Conservation (phyloP, 495 filamentous ascomycete genomes). For the Neurospora sp. region DNA sequence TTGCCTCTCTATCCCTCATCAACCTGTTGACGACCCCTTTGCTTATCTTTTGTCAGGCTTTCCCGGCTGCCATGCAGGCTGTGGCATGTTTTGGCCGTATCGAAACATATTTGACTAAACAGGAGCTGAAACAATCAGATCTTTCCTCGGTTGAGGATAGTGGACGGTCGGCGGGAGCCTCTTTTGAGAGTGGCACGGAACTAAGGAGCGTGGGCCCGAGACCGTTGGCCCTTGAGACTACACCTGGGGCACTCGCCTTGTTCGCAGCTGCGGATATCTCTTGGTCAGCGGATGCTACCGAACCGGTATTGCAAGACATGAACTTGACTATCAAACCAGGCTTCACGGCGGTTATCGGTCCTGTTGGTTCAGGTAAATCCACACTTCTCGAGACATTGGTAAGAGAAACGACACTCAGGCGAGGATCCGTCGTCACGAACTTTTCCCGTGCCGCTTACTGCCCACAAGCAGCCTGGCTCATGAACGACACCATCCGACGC, state of each 20-base stretch:
- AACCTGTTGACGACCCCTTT: constrained; percentile 45
- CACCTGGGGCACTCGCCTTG: not conserved
- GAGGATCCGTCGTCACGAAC: constrained; percentile 21
- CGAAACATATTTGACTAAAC: constrained; percentile 27
- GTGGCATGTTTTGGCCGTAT: constrained; percentile 49
- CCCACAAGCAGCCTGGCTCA: constrained; percentile 32
- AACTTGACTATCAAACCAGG: not conserved
- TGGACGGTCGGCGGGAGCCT: not conserved
- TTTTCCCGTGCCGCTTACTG: constrained; percentile 27
- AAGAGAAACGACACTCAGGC: constrained; percentile 25
- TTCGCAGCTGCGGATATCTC: not conserved
- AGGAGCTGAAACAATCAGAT: not conserved
- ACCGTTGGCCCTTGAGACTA: not conserved
- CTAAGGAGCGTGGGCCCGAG: not conserved
- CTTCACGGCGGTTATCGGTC: constrained; percentile 25
- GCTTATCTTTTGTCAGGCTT: constrained; percentile 39
- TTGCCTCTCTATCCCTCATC: constrained; percentile 49
- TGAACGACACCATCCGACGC: constrained; percentile 30
- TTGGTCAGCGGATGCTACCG: not conserved
- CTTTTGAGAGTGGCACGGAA: not conserved
- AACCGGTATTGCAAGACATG: not conserved
- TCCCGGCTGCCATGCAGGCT: constrained; percentile 42
- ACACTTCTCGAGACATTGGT: constrained; percentile 27
- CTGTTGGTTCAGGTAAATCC: constrained; percentile 34
- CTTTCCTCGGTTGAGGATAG: not conserved